phyloP scores from a whole-genome alignment of 352 stramenopile species.

The Phytophthora palmivora region DNA sequence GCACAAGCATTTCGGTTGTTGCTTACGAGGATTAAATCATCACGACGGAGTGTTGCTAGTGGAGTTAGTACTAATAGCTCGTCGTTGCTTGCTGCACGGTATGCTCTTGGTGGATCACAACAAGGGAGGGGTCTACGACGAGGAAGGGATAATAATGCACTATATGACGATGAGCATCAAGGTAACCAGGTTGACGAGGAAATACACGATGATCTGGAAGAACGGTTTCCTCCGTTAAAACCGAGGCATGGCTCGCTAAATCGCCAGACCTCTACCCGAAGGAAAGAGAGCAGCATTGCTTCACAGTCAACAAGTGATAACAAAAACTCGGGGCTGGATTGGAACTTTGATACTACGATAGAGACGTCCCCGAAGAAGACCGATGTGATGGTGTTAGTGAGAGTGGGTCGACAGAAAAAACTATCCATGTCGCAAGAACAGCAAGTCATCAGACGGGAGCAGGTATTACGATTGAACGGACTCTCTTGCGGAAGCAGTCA shows the following conservation, averaged over 20 bases:
- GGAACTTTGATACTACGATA: conserved; percentile 48
- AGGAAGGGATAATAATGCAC: conserved; percentile 17
- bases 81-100: conserved; percentile 26
- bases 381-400: conserved; percentile 1
- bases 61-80: conserved; percentile 31
- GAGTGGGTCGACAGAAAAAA: neutral
- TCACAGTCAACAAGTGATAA: conserved; percentile 5
- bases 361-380: conserved; percentile 20
- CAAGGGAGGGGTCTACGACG: neutral
- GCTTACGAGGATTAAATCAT: conserved; percentile 70
- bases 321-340: conserved; percentile 8
- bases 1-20: conserved; percentile 61
- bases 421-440: neutral
- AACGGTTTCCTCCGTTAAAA: conserved; percentile 22
- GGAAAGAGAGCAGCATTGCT: conserved; percentile 2
- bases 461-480: conserved; percentile 44
- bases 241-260: neutral
- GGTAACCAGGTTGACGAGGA: conserved; percentile 3
- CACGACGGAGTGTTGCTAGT: conserved; percentile 26
- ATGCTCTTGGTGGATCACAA: conserved; percentile 10
- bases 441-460: conserved; percentile 14
- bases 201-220: neutral
- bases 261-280: neutral
- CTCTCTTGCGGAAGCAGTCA: conserved; percentile 22
- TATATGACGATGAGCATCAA: conserved; percentile 22